Evolutionary conservation across 1,284 basidiomycete genomes (phyloP).

Genomic region (Athelia sp.): DNA sequence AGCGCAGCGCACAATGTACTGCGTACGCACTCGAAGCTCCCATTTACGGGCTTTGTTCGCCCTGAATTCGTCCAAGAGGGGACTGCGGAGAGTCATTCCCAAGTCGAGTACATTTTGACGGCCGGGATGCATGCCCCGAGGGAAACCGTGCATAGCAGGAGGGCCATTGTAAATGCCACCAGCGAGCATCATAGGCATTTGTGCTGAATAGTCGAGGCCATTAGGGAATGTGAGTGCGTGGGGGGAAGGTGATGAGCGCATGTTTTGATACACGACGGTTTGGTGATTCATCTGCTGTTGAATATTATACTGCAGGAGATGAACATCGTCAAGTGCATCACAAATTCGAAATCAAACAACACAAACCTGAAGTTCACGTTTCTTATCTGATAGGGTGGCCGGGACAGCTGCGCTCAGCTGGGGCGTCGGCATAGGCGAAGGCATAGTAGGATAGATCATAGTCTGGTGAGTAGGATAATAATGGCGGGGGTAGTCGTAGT

Average conservation of each 20-base stretch:
- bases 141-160: constrained; percentile 30
- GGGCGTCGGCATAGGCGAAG: constrained; percentile 45
- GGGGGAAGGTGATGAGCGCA: constrained; percentile 37
- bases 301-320: constrained; percentile 37
- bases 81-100: constrained; percentile 47
- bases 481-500: constrained; percentile 66
- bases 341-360: constrained; percentile 7
- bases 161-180: constrained; percentile 38
- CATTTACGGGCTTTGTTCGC: constrained; percentile 75
- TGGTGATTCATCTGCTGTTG: constrained; percentile 44
- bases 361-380: constrained; percentile 52
- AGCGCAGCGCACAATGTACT: no score
- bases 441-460: constrained; percentile 49
- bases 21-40: constrained; percentile 63
- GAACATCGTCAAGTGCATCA: constrained; percentile 8
- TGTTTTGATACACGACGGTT: constrained; percentile 34
- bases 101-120: constrained; percentile 22
- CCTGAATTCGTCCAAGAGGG: constrained; percentile 81
- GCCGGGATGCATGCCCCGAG: constrained; percentile 32
- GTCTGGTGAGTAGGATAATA: constrained; percentile 56
- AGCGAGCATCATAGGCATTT: constrained; percentile 42
- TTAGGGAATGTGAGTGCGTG: constrained; percentile 37
- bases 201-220: constrained; percentile 43
- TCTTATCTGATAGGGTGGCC: constrained; percentile 48
- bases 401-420: constrained; percentile 38